Evolutionary conservation across 495 filamentous ascomycete genomes (phyloP).

Genomic region (Tuber borchii): DNA sequence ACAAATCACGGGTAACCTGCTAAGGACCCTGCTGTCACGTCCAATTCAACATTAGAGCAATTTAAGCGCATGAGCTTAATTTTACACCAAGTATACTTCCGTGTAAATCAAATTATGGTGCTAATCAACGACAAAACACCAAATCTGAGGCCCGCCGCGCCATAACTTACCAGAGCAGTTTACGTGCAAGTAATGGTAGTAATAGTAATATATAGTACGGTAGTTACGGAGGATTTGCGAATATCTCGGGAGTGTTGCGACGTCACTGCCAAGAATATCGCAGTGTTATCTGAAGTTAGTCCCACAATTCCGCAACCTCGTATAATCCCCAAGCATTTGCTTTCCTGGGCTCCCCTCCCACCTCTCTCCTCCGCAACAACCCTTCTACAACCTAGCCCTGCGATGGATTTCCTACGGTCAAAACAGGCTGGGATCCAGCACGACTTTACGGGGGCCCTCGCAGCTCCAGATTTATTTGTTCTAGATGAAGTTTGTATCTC

Average conservation of each 20-base stretch:
- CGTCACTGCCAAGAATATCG: conserved; percentile 30
- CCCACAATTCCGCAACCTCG: conserved; percentile 9
- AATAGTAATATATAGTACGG: background rate
- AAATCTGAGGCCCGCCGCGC: too few relatives aligned
- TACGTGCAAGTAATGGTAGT: background rate
- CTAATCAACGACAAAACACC: too few relatives aligned
- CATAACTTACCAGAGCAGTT: too few relatives aligned
- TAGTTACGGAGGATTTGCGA: background rate
- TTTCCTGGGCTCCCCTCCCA: background rate
- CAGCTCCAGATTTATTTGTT: conserved; percentile 67
- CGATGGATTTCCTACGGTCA: conserved; percentile 63
- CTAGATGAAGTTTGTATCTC: conserved; percentile 63
- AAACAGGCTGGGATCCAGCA: conserved; percentile 89
- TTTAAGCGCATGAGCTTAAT: background rate
- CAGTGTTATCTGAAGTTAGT: background rate
- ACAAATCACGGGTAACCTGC: background rate
- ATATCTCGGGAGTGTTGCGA: conserved; percentile 1
- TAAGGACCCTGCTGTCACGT: background rate
- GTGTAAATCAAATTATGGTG: too few relatives aligned
- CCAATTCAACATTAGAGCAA: background rate
- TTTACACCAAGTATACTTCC: background rate
- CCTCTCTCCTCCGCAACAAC: background rate
- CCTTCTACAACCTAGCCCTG: background rate
- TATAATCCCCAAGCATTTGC: background rate
- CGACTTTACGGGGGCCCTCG: conserved; percentile 58